These are phyloP conservation scores for Penicillium corylophilum DNA, from an alignment of 2,329 filamentous ascomycete species.

Conservation along the genomic window DNA sequence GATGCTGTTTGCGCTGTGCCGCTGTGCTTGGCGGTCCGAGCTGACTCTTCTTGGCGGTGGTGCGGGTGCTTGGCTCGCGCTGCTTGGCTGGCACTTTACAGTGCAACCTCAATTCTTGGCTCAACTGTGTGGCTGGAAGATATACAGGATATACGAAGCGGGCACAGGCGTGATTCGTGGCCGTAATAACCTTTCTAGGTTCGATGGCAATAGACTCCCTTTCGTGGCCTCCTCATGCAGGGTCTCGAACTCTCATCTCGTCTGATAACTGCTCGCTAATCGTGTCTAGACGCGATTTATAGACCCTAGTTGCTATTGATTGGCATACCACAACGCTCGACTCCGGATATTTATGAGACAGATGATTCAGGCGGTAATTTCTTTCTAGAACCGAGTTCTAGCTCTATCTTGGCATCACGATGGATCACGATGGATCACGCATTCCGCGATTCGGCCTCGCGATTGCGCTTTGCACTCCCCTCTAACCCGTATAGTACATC, in stretches of 20 bases:
- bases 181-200: not conserved
- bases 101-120: slow-evolving; percentile 28
- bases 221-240: not conserved
- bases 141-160: slow-evolving; percentile 11
- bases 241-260: not conserved
- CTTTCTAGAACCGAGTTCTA: not conserved
- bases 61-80: slow-evolving; percentile 1
- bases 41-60: slow-evolving; percentile 6
- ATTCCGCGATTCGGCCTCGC: slow-evolving; percentile 5
- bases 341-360: not conserved
- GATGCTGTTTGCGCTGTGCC: not conserved
- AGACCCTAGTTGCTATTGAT: not conserved
- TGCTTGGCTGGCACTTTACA: slow-evolving; percentile 24
- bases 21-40: not conserved
- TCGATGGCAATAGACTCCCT: not conserved
- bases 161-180: slow-evolving; percentile 8
- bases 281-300: not conserved
- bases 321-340: not conserved
- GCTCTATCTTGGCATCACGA: not conserved
- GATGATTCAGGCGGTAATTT: not conserved
- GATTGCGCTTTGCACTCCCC: slow-evolving; percentile 34
- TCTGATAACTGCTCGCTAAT: not conserved
- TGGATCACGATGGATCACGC: not conserved
- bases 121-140: not conserved
- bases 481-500: slow-evolving; percentile 40